These are phyloP conservation scores for Fraxinus floribunda DNA, from an alignment of 305 asterid genomes.

Conservation along the genomic window DNA sequence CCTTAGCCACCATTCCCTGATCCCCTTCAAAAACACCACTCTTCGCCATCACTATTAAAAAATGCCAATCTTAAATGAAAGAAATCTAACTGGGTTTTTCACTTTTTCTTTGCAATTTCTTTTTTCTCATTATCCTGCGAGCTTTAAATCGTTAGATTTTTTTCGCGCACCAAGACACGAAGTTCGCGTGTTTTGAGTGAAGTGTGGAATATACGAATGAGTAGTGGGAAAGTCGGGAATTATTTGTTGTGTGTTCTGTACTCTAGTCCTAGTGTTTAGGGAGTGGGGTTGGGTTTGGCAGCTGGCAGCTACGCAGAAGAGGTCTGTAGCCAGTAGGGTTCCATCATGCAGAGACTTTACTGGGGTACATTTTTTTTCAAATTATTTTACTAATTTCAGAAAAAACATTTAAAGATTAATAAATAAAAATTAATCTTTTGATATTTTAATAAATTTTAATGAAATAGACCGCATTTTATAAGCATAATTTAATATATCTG, in stretches of 20 bases:
- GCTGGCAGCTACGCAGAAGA: constrained; percentile 29
- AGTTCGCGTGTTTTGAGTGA: constrained; percentile 18
- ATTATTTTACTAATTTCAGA: too few species aligned
- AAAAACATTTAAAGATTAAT: too few species aligned
- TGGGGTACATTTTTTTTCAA: too few species aligned
- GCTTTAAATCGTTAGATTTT: neutral
- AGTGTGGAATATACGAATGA: constrained; percentile 37
- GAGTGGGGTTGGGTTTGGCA: neutral
- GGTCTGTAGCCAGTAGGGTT: neutral
- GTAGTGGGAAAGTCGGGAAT: constrained; percentile 4
- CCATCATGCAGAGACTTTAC: neutral
- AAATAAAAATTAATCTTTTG: too few species aligned
- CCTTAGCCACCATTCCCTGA: constrained; percentile 42
- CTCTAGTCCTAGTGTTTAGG: neutral
- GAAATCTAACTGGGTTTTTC: constrained; percentile 6
- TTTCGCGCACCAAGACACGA: neutral
- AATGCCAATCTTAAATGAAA: neutral
- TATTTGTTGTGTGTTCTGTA: neutral
- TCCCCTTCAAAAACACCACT: constrained; percentile 53
- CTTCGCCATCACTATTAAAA: constrained; percentile 49
- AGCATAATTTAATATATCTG: too few species aligned
- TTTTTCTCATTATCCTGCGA: neutral
- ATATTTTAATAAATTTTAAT: too few species aligned
- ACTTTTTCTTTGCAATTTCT: neutral
- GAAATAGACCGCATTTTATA: too few species aligned